These are phyloP conservation scores for Trichopus zeylanicus DNA, from an alignment of 116 monocot genomes.

Conservation along the genomic window DNA sequence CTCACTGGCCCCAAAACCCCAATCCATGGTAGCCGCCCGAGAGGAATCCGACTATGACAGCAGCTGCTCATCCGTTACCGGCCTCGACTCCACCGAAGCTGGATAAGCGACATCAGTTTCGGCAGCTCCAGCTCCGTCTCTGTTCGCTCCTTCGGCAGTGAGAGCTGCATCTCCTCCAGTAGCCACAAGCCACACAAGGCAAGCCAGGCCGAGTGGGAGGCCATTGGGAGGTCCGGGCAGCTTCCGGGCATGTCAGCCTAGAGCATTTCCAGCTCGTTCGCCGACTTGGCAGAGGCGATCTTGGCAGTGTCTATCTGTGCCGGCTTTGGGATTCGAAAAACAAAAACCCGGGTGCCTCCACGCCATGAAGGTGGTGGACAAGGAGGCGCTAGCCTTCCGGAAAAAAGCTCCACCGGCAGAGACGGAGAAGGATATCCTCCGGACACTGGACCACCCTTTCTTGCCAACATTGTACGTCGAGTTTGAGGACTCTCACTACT, in stretches of 20 bases:
- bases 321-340: slow-evolving; percentile 42
- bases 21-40: slow-evolving; percentile 4
- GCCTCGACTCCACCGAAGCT: slow-evolving; percentile 36
- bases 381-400: too few species aligned
- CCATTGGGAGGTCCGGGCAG: slow-evolving; percentile 16
- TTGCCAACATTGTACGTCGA: too few species aligned
- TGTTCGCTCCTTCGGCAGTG: slow-evolving; percentile 16
- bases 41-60: too few species aligned
- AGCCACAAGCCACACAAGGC: slow-evolving; percentile 54
- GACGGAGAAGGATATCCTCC: too few species aligned
- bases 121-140: slow-evolving; percentile 45
- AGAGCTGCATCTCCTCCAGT: too few species aligned
- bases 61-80: slow-evolving; percentile 42
- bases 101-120: slow-evolving; percentile 32
- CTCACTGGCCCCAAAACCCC: too few species aligned
- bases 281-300: slow-evolving; percentile 38
- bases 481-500: slow-evolving; percentile 41
- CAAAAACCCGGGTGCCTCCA: slow-evolving; percentile 26
- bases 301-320: slow-evolving; percentile 39
- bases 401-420: slow-evolving; percentile 42
- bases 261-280: too few species aligned
- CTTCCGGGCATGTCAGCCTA: too few species aligned
- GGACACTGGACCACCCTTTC: too few species aligned
- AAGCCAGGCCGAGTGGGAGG: slow-evolving; percentile 52
- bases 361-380: slow-evolving; percentile 61